Conservation (phyloP, 2,329 filamentous ascomycete genomes). For the Botrytis tulipae region DNA sequence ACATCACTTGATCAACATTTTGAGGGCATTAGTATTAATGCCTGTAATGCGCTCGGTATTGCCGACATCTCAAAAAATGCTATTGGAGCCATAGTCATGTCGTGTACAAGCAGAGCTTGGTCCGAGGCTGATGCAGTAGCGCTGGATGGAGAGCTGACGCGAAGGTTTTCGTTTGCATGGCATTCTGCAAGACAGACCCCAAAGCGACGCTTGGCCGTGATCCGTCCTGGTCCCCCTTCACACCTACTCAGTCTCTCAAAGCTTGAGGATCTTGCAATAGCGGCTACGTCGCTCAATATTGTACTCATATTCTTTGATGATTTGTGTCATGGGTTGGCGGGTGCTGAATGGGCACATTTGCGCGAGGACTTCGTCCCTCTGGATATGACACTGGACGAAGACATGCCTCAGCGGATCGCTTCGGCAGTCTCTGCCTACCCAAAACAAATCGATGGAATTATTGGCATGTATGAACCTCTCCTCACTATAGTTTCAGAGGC, state of each 20-base stretch:
- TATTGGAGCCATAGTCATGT: neutral
- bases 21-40: neutral
- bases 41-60: neutral
- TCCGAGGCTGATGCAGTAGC: neutral
- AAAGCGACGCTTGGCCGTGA: neutral
- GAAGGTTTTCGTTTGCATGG: neutral
- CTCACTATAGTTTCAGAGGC: neutral
- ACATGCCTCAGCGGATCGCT: conserved; percentile 1
- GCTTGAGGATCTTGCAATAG: neutral
- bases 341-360: neutral
- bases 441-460: neutral
- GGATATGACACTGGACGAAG: neutral
- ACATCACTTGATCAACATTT: neutral
- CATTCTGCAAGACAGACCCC: neutral
- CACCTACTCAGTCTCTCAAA: neutral
- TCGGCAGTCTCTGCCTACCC: neutral
- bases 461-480: neutral
- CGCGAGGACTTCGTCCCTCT: conserved; percentile 3
- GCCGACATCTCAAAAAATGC: neutral
- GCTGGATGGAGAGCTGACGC: neutral
- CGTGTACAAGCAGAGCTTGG: neutral
- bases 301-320: neutral
- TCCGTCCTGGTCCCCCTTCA: conserved; percentile 3
- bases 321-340: neutral
- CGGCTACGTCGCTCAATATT: neutral